A percentile compares a stretch with the other conserved stretches of the same genome.
These are phyloP conservation scores for Leucocoprinus sp. DNA, from an alignment of 768 basidiomycete genomes.

Conservation along the genomic window DNA sequence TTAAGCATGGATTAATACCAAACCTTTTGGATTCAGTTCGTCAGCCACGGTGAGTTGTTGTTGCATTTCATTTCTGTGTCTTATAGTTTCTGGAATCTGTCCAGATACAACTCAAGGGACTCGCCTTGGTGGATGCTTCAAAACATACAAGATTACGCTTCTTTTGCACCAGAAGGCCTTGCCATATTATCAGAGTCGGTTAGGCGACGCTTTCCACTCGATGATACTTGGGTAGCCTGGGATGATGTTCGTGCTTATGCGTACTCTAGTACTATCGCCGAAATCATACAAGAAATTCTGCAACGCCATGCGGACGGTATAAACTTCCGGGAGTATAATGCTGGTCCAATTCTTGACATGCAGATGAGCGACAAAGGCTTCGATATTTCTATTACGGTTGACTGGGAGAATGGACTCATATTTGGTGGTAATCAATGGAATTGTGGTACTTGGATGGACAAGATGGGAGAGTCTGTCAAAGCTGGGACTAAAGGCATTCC, in stretches of 20 bases:
- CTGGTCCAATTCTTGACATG: constrained; percentile 93
- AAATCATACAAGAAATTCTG: constrained; percentile 92
- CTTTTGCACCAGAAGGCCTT: constrained; percentile 76
- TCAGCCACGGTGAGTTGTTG: constrained; percentile 57
- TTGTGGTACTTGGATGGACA: constrained; percentile 98
- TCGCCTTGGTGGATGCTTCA: constrained; percentile 99
- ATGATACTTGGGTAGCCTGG: constrained; percentile 93
- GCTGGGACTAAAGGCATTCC: constrained; percentile 93
- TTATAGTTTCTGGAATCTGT: background rate
- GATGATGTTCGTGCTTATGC: constrained; percentile 78
- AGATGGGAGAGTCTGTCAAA: constrained; percentile 90
- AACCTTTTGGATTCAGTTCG: constrained; percentile 88
- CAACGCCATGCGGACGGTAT: constrained; percentile 93
- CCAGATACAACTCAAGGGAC: constrained; percentile 90
- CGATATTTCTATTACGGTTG: constrained; percentile 87
- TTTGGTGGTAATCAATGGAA: constrained; percentile 80
- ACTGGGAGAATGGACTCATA: constrained; percentile 91
- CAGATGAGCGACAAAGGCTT: constrained; percentile 94
- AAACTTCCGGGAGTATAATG: constrained; percentile 91
- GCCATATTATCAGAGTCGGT: constrained; percentile 73
- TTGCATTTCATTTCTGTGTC: background rate
- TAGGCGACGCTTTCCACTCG: constrained; percentile 89
- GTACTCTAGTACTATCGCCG: constrained; percentile 78
- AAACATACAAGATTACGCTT: constrained; percentile 92
- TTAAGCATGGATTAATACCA: constrained; percentile 95